Evolutionary conservation across 106 monocot genomes (phyloP).

Genomic region (Phalaenopsis aphrodite): DNA sequence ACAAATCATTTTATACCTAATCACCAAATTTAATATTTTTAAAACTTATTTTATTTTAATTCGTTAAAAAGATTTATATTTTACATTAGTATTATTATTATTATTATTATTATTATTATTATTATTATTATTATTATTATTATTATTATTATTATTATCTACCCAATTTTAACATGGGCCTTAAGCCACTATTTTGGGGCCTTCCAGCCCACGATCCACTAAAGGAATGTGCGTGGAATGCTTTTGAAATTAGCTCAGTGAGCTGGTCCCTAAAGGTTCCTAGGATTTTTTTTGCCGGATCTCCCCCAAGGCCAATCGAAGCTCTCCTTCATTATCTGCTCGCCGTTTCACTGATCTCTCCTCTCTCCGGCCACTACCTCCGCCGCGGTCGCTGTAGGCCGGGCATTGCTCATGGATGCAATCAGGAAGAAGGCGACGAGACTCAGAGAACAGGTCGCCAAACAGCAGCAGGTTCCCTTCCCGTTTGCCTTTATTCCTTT

Average conservation of each 20-base stretch:
- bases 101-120: too few species aligned
- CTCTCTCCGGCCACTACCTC: not conserved
- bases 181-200: too few species aligned
- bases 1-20: too few species aligned
- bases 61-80: too few species aligned
- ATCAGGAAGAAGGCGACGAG: slow-evolving; percentile 53
- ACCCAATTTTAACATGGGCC: too few species aligned
- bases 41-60: too few species aligned
- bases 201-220: too few species aligned
- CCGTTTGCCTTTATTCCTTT: not conserved
- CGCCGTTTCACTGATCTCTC: not conserved
- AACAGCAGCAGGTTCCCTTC: slow-evolving; percentile 48
- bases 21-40: too few species aligned
- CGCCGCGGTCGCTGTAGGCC: not conserved
- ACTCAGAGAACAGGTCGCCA: slow-evolving; percentile 62
- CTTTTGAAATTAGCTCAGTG: not conserved
- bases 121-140: too few species aligned
- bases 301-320: not conserved
- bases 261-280: not conserved
- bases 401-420: slow-evolving; percentile 30
- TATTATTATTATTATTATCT: too few species aligned
- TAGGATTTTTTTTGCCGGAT: not conserved
- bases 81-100: too few species aligned
- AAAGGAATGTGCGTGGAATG: too few species aligned
- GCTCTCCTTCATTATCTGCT: not conserved